Conservation (phyloP, 2,329 filamentous ascomycete genomes). For the Hypoxylon sp. region DNA sequence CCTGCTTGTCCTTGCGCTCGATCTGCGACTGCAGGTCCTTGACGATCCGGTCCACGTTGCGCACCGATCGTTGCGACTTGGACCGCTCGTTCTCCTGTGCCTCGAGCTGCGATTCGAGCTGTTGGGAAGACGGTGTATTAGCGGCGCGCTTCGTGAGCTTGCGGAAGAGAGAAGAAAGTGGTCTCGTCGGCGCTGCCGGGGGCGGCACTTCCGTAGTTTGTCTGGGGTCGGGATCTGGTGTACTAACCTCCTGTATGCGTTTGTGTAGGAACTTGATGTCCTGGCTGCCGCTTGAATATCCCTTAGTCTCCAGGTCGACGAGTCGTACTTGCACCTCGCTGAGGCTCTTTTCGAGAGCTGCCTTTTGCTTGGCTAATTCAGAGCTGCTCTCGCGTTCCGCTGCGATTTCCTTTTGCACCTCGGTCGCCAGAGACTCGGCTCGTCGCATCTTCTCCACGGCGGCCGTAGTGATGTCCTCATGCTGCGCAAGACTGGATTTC, state of each 20-base stretch:
- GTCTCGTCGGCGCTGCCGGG: slow-evolving; percentile 25
- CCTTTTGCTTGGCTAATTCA: slow-evolving; percentile 88
- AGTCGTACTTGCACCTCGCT: slow-evolving; percentile 90
- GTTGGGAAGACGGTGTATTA: slow-evolving; percentile 41
- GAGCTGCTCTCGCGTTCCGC: slow-evolving; percentile 83
- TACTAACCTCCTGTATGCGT: slow-evolving; percentile 88
- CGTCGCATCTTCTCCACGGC: slow-evolving; percentile 97
- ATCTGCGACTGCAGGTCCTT: slow-evolving; percentile 93
- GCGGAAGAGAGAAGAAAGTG: slow-evolving; percentile 36
- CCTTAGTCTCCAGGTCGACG: slow-evolving; percentile 95
- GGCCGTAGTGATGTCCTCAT: slow-evolving; percentile 90
- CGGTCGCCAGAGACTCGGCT: slow-evolving; percentile 83
- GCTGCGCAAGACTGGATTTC: slow-evolving; percentile 86
- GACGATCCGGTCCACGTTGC: slow-evolving; percentile 92
- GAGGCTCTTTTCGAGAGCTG: slow-evolving; percentile 83
- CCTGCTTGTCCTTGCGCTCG: slow-evolving; percentile 90
- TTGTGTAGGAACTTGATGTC: slow-evolving; percentile 96
- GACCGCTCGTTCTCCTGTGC: slow-evolving; percentile 79
- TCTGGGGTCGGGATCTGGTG: slow-evolving; percentile 16
- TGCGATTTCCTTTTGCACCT: slow-evolving; percentile 92
- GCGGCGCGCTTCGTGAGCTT: slow-evolving; percentile 36
- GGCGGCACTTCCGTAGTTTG: slow-evolving; percentile 10
- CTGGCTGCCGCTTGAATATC: slow-evolving; percentile 91
- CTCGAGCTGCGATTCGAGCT: slow-evolving; percentile 91
- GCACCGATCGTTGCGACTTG: slow-evolving; percentile 84